Base-by-base conservation (phyloP, 2,329 filamentous ascomycete species). In the Tolypocladium ovalisporum region DNA sequence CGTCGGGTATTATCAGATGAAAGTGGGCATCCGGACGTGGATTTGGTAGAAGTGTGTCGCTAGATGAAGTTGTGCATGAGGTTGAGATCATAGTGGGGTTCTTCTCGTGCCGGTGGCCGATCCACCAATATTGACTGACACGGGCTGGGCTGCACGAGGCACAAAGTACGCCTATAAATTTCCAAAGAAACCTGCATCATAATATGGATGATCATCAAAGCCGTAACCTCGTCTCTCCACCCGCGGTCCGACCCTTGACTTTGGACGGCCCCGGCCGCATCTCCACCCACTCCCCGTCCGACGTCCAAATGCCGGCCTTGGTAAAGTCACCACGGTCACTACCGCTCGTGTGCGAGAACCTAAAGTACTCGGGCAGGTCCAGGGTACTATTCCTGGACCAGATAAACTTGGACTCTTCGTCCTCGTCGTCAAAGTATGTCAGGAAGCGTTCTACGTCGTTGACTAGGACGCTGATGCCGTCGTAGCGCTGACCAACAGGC, bases 391-490 rank as follows among this genome's bases (percentile, higher is more conserved):
- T 75, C 59, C 84, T 76, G 1, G 72, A 73, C 85, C 87, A 90
- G 0, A 79, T 78, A 62, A 88, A 88, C 17, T 71, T 66, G 24
- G 74, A 66, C 54, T 68, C 58, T 39, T 66, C 65, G 34, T 73
- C 71, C 44, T 74, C 77, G 54, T 84, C 80, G 52, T 79, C 80
- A 60, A 87, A 87, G 69, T 87, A 93, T 7, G 81, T 81, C n/a
- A 87, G 76, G 69, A 87, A 91, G 24, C 89, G 77, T 71, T 95
- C 90, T 0, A 95, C 90, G 63, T 95, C 90, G 66, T 95, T 94
- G 62, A 95, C 88, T 0, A 95, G 75, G 19, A 94, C 80, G 66
- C 86, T 90, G 59, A 95, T 80, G 15, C 89, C 90, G 64, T 93
- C 87, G 63, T 85, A 90, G 27, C 78, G 73, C 10, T 74, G 72